phyloP scores from a whole-genome alignment of 148 eudicot genomes.

The Silene conica region DNA sequence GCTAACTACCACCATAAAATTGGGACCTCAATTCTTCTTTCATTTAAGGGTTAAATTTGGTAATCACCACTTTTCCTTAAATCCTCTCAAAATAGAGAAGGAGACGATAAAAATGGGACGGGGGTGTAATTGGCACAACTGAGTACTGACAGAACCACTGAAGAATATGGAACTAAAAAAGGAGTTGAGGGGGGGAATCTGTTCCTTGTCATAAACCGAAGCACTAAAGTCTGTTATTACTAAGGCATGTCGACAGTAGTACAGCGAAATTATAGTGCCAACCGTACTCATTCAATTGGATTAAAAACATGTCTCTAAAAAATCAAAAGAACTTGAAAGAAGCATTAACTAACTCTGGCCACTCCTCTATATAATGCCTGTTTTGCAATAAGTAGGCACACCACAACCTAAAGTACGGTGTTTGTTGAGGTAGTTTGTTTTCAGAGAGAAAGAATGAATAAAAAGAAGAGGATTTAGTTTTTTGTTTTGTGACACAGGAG shows the following conservation, averaged over 20 bases:
- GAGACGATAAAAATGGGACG: too few species aligned
- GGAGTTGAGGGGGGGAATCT: not conserved
- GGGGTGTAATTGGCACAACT: too few species aligned
- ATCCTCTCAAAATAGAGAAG: too few species aligned
- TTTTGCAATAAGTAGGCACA: not conserved
- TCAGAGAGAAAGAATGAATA: not conserved
- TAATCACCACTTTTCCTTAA: too few species aligned
- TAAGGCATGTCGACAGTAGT: not conserved
- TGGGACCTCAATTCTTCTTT: too few species aligned
- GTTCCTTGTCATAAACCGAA: not conserved
- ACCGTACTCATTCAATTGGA: not conserved
- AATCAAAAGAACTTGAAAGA: not conserved
- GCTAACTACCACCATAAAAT: too few species aligned
- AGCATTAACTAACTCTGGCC: slow-evolving; percentile 4
- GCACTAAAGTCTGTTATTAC: not conserved
- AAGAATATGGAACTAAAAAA: too few species aligned
- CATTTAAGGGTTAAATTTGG: too few species aligned
- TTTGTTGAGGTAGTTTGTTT: not conserved
- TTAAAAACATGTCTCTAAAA: not conserved
- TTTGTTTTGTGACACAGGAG: not conserved
- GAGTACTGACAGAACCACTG: too few species aligned
- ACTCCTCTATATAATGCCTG: not conserved
- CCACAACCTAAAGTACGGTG: not conserved
- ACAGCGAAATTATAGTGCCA: not conserved
- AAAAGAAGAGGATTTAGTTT: not conserved